Evolutionary conservation across 1,284 basidiomycete species (phyloP), one percentile per base, ranked within the genome.

Genomic region (Ganoderma leucocontextum): DNA sequence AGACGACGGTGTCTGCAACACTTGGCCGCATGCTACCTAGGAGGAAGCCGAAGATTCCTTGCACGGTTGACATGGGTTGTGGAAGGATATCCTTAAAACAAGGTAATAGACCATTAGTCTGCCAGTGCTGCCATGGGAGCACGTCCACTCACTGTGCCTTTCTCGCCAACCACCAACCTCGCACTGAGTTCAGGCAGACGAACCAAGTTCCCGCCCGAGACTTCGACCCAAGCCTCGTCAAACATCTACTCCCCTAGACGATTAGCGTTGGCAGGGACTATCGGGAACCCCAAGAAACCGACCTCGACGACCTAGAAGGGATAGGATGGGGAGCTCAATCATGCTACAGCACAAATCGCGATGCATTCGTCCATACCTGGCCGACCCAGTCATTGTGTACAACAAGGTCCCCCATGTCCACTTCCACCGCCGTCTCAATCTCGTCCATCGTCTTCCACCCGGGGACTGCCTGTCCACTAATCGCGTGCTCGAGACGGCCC

Each of bases 381-480:
- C 96, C 96, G 74, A 98, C 84, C 96, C 96, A 98, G 77, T 96
- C 89, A 70, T 93, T 87, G 76, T 88, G 89, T 6, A 91, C 83
- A 64, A 97, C 93, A 81, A 91, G 94, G 79, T 97, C 95, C 7
- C 94, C 93, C 52, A 92, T 85, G 70, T 93, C 90, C 36, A 91
- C 85, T 35, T 90, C 87, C 35, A 82, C 79, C 33, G 86, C 84
- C 44, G 84, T 84, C 71, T 87, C 84, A n/a, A 96, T 78, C 64
- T 93, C 87, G 36, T 85, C 81, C 63, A 86, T 78, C 8, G 86
- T 85, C 72, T 88, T 87, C 91, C 91, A 95, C 6, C 86, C 89
- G 1, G 86, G 82, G 36, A 95, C 75, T 33, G 82, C 77, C 70
- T 89, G 85, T 19, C 84, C 84, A 68, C 86, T 92, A 70, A 97